Conservation (phyloP, 768 basidiomycete species). For the Termitomyces sp. region DNA sequence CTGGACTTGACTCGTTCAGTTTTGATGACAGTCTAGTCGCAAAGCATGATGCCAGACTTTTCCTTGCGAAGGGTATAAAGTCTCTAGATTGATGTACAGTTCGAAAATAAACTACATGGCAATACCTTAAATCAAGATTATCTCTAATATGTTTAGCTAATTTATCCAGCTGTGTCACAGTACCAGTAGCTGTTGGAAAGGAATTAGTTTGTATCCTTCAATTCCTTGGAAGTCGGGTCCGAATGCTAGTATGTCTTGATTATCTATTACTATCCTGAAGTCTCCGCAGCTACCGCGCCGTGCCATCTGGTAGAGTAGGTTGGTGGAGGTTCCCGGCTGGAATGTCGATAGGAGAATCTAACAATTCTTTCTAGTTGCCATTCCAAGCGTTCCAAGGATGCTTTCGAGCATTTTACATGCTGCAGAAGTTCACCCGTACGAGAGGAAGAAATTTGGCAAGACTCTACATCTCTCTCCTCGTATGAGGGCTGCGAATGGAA, state of each 20-base stretch:
- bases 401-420: neutral
- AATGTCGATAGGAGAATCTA: neutral
- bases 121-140: no score
- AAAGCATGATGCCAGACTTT: constrained; percentile 37
- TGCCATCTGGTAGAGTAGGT: neutral
- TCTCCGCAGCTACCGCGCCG: no score
- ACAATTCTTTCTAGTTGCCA: neutral
- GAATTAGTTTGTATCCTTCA: no score
- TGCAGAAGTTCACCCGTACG: no score
- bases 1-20: constrained; percentile 44
- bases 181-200: no score
- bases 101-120: no score
- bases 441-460: no score
- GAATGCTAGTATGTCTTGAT: no score
- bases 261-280: no score
- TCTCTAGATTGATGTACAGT: neutral
- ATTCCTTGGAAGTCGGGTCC: no score
- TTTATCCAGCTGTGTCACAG: no score
- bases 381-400: neutral
- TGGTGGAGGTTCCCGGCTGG: neutral
- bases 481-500: neutral
- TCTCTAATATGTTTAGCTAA: no score
- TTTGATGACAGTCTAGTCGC: constrained; percentile 31
- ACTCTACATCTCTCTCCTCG: neutral
- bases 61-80: constrained; percentile 53